phyloP scores from a whole-genome alignment of 1,284 basidiomycete genomes.

The Cryptococcus maquisensis region DNA sequence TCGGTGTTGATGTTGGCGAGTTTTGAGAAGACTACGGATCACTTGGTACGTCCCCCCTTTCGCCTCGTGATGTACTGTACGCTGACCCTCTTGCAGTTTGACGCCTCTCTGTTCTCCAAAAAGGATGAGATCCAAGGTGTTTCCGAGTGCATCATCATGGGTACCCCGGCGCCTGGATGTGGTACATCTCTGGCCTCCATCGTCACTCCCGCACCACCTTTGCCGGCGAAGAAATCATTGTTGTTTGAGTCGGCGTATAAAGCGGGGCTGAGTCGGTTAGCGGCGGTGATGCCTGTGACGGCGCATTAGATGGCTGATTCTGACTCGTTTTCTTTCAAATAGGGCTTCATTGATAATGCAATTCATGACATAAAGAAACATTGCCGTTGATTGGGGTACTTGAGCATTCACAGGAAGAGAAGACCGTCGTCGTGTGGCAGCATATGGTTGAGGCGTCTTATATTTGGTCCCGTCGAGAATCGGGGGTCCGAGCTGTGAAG shows the following conservation, averaged over 20 bases:
- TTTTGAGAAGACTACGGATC: conserved; percentile 99
- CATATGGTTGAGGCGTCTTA: too few species aligned
- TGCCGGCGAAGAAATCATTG: conserved; percentile 56
- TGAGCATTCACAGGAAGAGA: too few species aligned
- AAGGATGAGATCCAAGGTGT: conserved; percentile 93
- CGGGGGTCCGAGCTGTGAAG: not conserved
- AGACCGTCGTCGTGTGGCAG: too few species aligned
- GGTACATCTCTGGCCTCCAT: conserved; percentile 81
- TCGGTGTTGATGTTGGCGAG: conserved; percentile 98
- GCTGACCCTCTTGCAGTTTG: conserved; percentile 56
- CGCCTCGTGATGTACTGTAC: not conserved
- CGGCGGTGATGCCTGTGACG: not conserved
- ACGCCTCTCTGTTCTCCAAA: conserved; percentile 94
- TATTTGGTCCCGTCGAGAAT: not conserved
- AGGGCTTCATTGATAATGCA: not conserved
- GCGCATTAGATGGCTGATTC: not conserved
- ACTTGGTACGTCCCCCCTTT: conserved; percentile 56
- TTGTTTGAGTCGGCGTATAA: conserved; percentile 57
- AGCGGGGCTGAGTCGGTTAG: conserved; percentile 21
- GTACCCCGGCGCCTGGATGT: conserved; percentile 91
- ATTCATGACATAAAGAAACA: not conserved
- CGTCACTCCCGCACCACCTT: conserved; percentile 55
- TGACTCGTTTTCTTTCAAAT: not conserved
- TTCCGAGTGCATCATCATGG: conserved; percentile 99
- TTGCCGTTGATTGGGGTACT: not conserved